Evolutionary conservation across 306 rosid species (phyloP).

Genomic region (Ammopiptanthus mongolicus): DNA sequence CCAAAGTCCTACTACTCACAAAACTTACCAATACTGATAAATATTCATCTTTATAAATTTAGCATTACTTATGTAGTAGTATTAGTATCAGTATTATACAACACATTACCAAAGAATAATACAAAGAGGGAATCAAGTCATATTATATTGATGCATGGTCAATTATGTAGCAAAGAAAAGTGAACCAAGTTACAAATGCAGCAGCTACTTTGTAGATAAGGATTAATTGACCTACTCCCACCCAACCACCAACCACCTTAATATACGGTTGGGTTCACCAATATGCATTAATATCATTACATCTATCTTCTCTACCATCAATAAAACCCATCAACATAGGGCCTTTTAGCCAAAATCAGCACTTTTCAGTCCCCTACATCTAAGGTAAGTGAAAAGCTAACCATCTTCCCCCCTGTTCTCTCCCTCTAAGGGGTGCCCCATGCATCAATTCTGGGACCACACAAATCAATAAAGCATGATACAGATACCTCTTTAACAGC

Average conservation of each 20-base stretch:
- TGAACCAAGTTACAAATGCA: slow-evolving; percentile 14
- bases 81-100: neutral
- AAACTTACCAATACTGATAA: neutral
- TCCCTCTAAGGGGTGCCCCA: slow-evolving; percentile 25
- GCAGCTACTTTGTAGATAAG: slow-evolving; percentile 31
- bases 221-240: slow-evolving; percentile 48
- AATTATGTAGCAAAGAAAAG: slow-evolving; percentile 10
- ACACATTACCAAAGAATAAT: neutral
- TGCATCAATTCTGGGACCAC: slow-evolving; percentile 40
- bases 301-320: slow-evolving; percentile 48
- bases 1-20: slow-evolving; percentile 12
- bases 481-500: neutral
- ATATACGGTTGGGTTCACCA: slow-evolving; percentile 53
- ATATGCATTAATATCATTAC: slow-evolving; percentile 64
- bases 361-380: slow-evolving; percentile 29
- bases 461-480: slow-evolving; percentile 20
- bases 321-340: slow-evolving; percentile 37
- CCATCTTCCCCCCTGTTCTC: slow-evolving; percentile 25
- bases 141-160: slow-evolving; percentile 20
- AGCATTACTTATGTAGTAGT: neutral
- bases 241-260: slow-evolving; percentile 60
- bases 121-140: neutral
- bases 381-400: slow-evolving; percentile 23
- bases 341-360: slow-evolving; percentile 34
- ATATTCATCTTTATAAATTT: neutral